Percentiles rank a stretch among this genome's conserved stretches.
phyloP scores from a whole-genome alignment of 805 yeast genomes.

The Nakazawaea holstii region DNA sequence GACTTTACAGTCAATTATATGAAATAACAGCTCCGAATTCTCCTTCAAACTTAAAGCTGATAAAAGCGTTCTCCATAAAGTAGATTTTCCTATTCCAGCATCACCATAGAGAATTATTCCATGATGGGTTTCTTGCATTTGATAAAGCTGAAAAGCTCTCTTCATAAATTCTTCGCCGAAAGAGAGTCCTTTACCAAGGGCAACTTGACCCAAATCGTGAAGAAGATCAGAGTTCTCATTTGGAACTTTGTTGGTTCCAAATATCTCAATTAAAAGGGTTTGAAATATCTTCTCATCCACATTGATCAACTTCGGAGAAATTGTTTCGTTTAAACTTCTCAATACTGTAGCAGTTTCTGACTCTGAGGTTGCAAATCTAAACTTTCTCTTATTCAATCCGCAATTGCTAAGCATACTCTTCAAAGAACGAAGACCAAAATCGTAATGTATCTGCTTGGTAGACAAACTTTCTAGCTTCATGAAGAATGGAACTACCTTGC shows the following conservation, averaged over 20 bases:
- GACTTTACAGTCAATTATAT: constrained; percentile 71
- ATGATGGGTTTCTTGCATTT: constrained; percentile 58
- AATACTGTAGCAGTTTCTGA: constrained; percentile 33
- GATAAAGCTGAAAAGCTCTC: constrained; percentile 57
- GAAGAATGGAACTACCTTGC: constrained; percentile 51
- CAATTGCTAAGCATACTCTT: constrained; percentile 62
- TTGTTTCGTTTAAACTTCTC: constrained; percentile 51
- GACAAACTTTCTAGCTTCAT: constrained; percentile 30
- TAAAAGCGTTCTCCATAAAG: constrained; percentile 44
- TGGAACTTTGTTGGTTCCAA: constrained; percentile 19
- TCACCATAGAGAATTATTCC: constrained; percentile 81
- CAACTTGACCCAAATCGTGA: constrained; percentile 20
- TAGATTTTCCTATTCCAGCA: constrained; percentile 71
- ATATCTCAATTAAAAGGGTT: constrained; percentile 15
- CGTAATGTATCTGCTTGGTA: constrained; percentile 70
- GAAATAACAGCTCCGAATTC: constrained; percentile 30
- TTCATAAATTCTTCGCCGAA: constrained; percentile 38
- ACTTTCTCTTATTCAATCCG: constrained; percentile 36
- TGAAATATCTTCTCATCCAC: constrained; percentile 44
- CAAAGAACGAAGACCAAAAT: constrained; percentile 82
- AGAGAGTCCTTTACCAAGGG: constrained; percentile 26
- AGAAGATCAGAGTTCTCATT: constrained; percentile 24
- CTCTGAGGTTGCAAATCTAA: not conserved
- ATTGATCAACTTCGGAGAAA: constrained; percentile 61
- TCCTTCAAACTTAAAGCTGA: constrained; percentile 33